Conservation (phyloP, 202 grass and related monocot species). For the Zoysia matrella region DNA sequence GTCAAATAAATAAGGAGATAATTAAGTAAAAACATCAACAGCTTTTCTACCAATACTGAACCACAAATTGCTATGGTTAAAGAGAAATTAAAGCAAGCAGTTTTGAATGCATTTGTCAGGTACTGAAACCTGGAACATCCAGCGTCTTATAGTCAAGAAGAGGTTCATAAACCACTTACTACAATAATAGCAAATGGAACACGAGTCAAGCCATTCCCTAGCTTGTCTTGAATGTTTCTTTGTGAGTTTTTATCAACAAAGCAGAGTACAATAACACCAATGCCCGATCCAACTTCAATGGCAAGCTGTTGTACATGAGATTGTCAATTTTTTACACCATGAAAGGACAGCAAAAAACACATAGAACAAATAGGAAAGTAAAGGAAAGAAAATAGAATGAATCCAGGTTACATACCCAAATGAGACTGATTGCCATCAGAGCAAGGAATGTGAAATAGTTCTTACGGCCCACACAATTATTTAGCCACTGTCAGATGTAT, state of each 20-base stretch:
- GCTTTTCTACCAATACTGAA: background rate
- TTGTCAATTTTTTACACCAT: conserved; percentile 33
- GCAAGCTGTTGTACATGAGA: conserved; percentile 71
- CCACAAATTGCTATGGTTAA: background rate
- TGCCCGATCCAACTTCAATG: conserved; percentile 86
- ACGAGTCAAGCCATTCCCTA: conserved; percentile 90
- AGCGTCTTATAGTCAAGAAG: conserved; percentile 8
- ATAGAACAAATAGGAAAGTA: conserved; percentile 12
- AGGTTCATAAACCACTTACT: conserved; percentile 60
- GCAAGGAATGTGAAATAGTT: conserved; percentile 92
- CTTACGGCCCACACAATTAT: conserved; percentile 97
- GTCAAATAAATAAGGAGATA: conserved; percentile 27
- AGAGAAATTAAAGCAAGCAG: background rate
- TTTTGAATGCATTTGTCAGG: background rate
- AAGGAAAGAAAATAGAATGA: conserved; percentile 33
- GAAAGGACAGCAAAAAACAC: conserved; percentile 36
- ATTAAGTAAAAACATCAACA: conserved; percentile 22
- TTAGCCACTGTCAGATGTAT: conserved; percentile 82
- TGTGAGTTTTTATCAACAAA: conserved; percentile 72
- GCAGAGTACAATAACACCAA: conserved; percentile 88
- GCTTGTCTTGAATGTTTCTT: conserved; percentile 76
- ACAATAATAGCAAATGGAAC: conserved; percentile 89
- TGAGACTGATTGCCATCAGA: conserved; percentile 90
- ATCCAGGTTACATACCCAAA: conserved; percentile 72
- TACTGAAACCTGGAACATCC: conserved; percentile 36